These are phyloP conservation scores for Hansfordia pulvinata DNA, from an alignment of 2,329 filamentous ascomycete genomes.

Conservation along the genomic window DNA sequence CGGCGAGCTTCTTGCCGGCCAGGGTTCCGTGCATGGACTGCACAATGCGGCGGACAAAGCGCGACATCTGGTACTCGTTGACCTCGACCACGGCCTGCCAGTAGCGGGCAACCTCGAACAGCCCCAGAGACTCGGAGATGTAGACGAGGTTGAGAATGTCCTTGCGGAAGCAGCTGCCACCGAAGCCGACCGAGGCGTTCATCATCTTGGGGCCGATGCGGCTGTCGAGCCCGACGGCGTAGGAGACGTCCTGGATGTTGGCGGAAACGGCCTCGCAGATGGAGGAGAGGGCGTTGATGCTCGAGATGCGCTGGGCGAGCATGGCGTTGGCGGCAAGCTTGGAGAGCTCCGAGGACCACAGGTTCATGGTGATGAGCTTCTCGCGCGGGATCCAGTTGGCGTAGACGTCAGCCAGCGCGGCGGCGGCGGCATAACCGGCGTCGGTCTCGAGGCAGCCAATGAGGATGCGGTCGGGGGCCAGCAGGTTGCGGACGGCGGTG, in stretches of 20 bases:
- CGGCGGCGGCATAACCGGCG: slow-evolving; percentile 47
- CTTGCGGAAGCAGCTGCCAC: slow-evolving; percentile 72
- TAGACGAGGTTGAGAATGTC: slow-evolving; percentile 64
- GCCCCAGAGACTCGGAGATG: slow-evolving; percentile 54
- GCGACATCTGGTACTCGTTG: slow-evolving; percentile 61
- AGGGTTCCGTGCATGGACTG: slow-evolving; percentile 55
- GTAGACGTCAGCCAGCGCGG: slow-evolving; percentile 52
- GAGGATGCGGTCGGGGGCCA: slow-evolving; percentile 58
- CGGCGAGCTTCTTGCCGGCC: slow-evolving; percentile 54
- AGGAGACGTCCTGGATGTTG: slow-evolving; percentile 59
- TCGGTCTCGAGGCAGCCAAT: slow-evolving; percentile 55
- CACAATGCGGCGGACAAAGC: slow-evolving; percentile 55
- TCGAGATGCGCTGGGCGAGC: slow-evolving; percentile 67
- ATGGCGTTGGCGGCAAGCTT: slow-evolving; percentile 73
- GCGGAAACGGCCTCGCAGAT: slow-evolving; percentile 67
- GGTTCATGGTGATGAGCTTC: slow-evolving; percentile 58
- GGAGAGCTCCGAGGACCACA: slow-evolving; percentile 66
- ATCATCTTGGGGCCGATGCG: slow-evolving; percentile 63
- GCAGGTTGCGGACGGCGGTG: slow-evolving; percentile 58
- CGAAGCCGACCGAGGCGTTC: slow-evolving; percentile 64
- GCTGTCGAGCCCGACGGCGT: slow-evolving; percentile 53
- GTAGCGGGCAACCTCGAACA: slow-evolving; percentile 61
- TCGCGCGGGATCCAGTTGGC: slow-evolving; percentile 54
- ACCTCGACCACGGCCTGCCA: slow-evolving; percentile 63
- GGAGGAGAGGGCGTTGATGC: slow-evolving; percentile 70